Conservation (phyloP, 73 alveolate genomes). For the Paramecium octaurelia region DNA sequence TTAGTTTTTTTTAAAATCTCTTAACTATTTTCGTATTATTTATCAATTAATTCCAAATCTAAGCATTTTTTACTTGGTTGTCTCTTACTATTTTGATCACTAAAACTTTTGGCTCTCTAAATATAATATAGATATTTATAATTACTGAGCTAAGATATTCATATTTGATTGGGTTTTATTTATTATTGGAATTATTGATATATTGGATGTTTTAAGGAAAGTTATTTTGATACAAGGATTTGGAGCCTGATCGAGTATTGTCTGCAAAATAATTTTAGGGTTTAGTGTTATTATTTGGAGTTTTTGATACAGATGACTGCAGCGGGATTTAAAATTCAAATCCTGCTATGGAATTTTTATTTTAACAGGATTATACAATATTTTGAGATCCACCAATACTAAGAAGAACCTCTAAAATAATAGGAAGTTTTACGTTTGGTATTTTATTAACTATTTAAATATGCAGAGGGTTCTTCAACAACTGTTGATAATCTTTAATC, state of each 20-base stretch:
- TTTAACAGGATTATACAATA: background rate
- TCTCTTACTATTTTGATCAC: slow-evolving; percentile 27
- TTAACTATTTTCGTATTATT: slow-evolving; percentile 50
- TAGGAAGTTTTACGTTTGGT: background rate
- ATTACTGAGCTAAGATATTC: background rate
- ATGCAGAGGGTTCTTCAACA: background rate
- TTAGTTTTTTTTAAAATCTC: background rate
- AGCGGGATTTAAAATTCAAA: background rate
- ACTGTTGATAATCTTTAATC: slow-evolving; percentile 33
- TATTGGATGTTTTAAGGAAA: background rate
- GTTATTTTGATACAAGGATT: slow-evolving; percentile 22
- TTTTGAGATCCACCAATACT: background rate
- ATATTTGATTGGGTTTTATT: background rate
- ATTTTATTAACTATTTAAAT: background rate
- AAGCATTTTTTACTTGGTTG: background rate
- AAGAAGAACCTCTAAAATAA: background rate
- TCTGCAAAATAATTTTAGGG: slow-evolving; percentile 38
- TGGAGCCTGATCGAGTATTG: slow-evolving; percentile 31
- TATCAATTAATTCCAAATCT: background rate
- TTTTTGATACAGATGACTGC: background rate
- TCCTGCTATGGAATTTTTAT: background rate
- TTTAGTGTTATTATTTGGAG: background rate
- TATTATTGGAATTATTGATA: background rate
- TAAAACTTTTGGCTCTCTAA: slow-evolving; percentile 50
- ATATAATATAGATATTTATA: background rate